Conservation (phyloP, 1,139 yeast species). For the Suhomyces choctaworum region DNA sequence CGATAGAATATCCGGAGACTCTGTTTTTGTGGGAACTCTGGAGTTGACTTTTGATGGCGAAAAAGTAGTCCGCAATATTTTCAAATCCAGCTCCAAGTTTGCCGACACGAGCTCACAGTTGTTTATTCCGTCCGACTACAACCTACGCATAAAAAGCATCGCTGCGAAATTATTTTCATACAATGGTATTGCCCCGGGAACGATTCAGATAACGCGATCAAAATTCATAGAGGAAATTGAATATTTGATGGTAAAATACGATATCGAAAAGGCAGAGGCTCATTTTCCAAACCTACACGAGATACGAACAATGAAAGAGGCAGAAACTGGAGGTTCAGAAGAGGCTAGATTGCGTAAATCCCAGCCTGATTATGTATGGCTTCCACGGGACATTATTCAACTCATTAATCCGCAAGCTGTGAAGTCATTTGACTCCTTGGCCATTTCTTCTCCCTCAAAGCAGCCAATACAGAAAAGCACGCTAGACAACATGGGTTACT, state of each 20-base stretch:
- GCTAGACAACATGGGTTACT: slow-evolving; percentile 12
- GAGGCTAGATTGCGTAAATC: slow-evolving; percentile 1
- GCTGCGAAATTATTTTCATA: slow-evolving; percentile 12
- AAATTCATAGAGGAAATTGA: slow-evolving; percentile 14
- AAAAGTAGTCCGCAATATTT: background rate
- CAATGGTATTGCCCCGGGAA: background rate
- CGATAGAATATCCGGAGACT: background rate
- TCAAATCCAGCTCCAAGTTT: background rate
- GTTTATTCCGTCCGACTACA: slow-evolving; percentile 11
- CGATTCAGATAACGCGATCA: slow-evolving; percentile 7
- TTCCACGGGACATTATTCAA: slow-evolving; percentile 16
- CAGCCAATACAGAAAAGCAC: slow-evolving; percentile 14
- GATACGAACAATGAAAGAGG: slow-evolving; percentile 2
- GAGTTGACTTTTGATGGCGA: background rate
- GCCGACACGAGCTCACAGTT: background rate
- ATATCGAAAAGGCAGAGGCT: slow-evolving; percentile 5
- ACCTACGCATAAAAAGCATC: slow-evolving; percentile 15
- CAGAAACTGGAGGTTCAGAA: background rate
- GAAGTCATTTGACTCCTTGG: slow-evolving; percentile 8
- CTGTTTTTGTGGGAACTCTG: slow-evolving; percentile 4
- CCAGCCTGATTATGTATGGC: slow-evolving; percentile 15
- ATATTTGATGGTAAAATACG: slow-evolving; percentile 17
- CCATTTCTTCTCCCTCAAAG: slow-evolving; percentile 5
- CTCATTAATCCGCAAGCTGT: slow-evolving; percentile 13
- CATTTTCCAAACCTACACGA: slow-evolving; percentile 8